Evolutionary conservation across 1,139 yeast species (phyloP), one percentile per base, ranked within the genome.

Genomic region (Dujonia santamariae): DNA sequence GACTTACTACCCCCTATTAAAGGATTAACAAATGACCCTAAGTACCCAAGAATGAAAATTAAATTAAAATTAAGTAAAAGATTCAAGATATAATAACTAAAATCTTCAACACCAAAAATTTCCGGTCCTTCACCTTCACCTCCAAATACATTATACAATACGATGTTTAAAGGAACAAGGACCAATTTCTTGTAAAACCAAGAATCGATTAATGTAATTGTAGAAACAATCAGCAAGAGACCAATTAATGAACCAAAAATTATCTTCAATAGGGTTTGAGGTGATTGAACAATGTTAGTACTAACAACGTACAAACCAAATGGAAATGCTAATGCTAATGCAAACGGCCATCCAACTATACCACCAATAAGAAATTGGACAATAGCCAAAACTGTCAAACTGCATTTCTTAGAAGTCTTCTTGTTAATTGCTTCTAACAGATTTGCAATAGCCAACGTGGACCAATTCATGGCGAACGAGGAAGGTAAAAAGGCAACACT

Each of bases 281-380:
- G 11, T 6, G 54, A 20, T 2, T 46, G 41, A 2, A 31, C 36
- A 8, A 32, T 15, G 17, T 25, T 29, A 31, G 18, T 18, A 25
- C 46, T 2, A 27, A 36, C 28, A 13, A 63, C 52, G 43, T 61
- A 66, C 0, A 65, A 2, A 2, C 77, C 72, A 43, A 80, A 66
- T 0, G 95, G 94, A 3, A 75, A 42, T 2, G 81, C 80, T 37
- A 87, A 60, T 0, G 76, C 80, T 39, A 85, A 59, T 0, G 84
- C 78, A 59, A 90, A 90, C 1, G 97, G 97, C 97, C 97, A 90
- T 1, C 97, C 97, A 23, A 84, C 44, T 1, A 90, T 51, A 0
- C 94, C 94, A 5, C 92, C 95, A 14, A 84, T 42, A 25, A 75
- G 62, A 32, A 75, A 67, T 63, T 72, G 72, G 1, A 73, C 50